Base-by-base conservation (phyloP, 176 grass and related monocot species). In the Rhynchospora tenuis region DNA sequence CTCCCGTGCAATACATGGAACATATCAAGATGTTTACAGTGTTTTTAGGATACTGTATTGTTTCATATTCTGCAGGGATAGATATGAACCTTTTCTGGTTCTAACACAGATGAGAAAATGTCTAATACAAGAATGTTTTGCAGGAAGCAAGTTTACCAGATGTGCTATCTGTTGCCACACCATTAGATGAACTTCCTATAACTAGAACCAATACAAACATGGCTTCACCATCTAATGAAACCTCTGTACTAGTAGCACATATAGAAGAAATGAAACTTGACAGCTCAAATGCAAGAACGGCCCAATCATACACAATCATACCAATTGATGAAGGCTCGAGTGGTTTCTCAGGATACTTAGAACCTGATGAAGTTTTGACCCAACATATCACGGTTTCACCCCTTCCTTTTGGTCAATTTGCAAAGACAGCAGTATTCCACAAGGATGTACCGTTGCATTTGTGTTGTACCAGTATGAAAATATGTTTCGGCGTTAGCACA, bases 91-190 rank as follows among this genome's bases (percentile, higher is more conserved):
- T 44, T 70, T 44, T 70, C 29, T 10, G 15, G 66, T 70, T 68
- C 42, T 43, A 8, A 43, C 66, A 70, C 16, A 3, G 3, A 70
- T 70, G 7, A 29, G 24, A 76, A 54, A 76, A 55, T 55, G 13
- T 45, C 24, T 76, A 76, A 76, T 43, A 66, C 20, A 47, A 9
- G 13, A 51, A 9, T 46, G 43, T 89, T 29, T 80, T 58, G 29
- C 88, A 99, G 96, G 96, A 99, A 86, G 84, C 91, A 87, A 99
- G 88, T 89, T 88, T 95, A 73, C 93, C 91, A 71, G 89, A 95
- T 64, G 80, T 93, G 28, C 88, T 93, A 69, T 90, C 83, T 83
- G 55, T 87, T 70, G 78, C 85, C 26, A 95, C 84, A 79, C 79
- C 80, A 82, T 66, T 95, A 81, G 68, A 89, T 56, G 91, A 92